Percentiles rank a stretch among this genome's conserved stretches.
Conservation (phyloP, 306 rosid genomes). For the Bauhinia variegata region DNA sequence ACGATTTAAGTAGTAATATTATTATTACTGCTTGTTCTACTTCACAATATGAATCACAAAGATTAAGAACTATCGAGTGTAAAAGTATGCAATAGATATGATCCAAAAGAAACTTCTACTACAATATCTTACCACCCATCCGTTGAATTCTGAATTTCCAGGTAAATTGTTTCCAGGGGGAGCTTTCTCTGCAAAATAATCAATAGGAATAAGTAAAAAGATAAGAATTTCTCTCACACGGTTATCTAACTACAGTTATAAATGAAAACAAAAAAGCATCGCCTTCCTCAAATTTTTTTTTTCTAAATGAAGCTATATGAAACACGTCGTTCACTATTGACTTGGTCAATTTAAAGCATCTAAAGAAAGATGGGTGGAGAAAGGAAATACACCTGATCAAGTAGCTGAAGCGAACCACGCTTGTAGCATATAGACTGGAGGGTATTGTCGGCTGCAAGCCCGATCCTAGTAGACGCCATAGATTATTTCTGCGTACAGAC, state of each 20-base stretch:
- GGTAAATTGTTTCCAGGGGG: slow-evolving; percentile 69
- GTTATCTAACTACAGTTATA: too few relatives aligned
- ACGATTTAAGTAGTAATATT: not conserved
- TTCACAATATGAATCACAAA: slow-evolving; percentile 53
- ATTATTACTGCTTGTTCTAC: not conserved
- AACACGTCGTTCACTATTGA: not conserved
- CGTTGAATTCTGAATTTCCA: slow-evolving; percentile 67
- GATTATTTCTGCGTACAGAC: not conserved
- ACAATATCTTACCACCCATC: slow-evolving; percentile 78
- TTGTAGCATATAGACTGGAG: slow-evolving; percentile 80
- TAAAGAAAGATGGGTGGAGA: not conserved
- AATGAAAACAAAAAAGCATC: too few relatives aligned
- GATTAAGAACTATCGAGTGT: not conserved
- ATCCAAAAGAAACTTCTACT: not conserved
- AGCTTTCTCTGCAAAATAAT: slow-evolving; percentile 75
- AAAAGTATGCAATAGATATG: not conserved
- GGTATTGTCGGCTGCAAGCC: slow-evolving; percentile 44
- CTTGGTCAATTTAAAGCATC: not conserved
- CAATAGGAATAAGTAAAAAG: slow-evolving; percentile 21
- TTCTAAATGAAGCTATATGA: not conserved
- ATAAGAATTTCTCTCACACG: not conserved
- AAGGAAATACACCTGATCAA: slow-evolving; percentile 73
- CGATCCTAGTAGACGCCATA: slow-evolving; percentile 41
- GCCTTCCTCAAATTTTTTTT: not conserved
- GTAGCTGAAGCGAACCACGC: slow-evolving; percentile 87